Evolutionary conservation across 2,329 filamentous ascomycete genomes (phyloP), one percentile per base, ranked within the genome.

Genomic region (Penicillium palitans): DNA sequence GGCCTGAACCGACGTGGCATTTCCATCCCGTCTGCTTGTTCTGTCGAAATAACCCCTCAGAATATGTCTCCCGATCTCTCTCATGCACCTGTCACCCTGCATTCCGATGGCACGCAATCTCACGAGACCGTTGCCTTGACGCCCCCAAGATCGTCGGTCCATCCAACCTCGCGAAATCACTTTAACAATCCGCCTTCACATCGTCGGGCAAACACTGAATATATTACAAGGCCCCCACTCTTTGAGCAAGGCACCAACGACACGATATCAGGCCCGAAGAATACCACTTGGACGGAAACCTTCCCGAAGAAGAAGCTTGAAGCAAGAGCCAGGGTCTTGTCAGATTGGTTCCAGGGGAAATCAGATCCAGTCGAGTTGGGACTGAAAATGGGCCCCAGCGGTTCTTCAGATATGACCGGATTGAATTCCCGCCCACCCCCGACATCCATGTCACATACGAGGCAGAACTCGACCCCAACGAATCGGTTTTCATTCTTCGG

Each of bases 291-390:
- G 59, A 65, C 63, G 17, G 70, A 70, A 35, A 72, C 65, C 31
- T 62, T 64, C 31, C 62, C 70, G 10, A 68, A 68, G 40, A 71
- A 68, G 62, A 72, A 68, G 52, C 47, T 74, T 7, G 72, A 70
- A 63, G 68, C 69, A 35, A 61, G 72, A 55, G 71, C 72, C 35
- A 72, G 68, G 49, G 61, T 70, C n/a, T 63, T 83, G 37, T 77
- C 79, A 51, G 78, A 78, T 62, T 83, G 81, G 80, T 84, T 84
- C 68, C 80, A 79, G 66, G 81, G 81, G 39, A 76, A 78, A 50
- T 82, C 80, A 27, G 77, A 79, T 39, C 77, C 80, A n/a, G 76
- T 81, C 45, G 78, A 75, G 61, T 70, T 82, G 41, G 76, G 76
- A 41, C 66, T 81, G 52, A 65, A 54, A 35, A 63, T 64, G 51